Percentiles rank a stretch among this genome's conserved stretches.
Evolutionary conservation across 2,329 filamentous ascomycete species (phyloP).

Genomic region (Neofusicoccum kwambonambiense): DNA sequence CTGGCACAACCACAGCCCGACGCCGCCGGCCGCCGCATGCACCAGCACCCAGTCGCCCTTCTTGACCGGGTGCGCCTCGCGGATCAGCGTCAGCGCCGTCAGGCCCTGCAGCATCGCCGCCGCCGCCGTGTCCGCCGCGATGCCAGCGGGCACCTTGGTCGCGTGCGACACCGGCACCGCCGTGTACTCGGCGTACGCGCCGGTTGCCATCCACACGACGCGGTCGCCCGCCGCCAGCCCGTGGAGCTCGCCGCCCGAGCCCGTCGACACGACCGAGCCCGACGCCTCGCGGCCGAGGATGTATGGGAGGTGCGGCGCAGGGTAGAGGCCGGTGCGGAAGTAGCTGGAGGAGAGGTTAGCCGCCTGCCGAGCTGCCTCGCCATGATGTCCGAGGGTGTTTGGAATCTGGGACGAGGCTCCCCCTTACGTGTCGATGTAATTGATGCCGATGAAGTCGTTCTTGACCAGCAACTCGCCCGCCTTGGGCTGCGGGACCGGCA

Average conservation of each 20-base stretch:
- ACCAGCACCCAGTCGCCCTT: slow-evolving; percentile 79
- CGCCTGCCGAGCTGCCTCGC: no score
- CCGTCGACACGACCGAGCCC: slow-evolving; percentile 65
- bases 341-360: slow-evolving; percentile 51
- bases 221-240: slow-evolving; percentile 65
- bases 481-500: slow-evolving; percentile 66
- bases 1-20: slow-evolving; percentile 69
- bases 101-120: slow-evolving; percentile 77
- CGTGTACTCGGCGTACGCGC: slow-evolving; percentile 59
- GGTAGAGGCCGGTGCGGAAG: slow-evolving; percentile 82
- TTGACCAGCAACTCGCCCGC: slow-evolving; percentile 76
- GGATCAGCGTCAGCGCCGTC: slow-evolving; percentile 76
- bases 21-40: slow-evolving; percentile 82
- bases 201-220: slow-evolving; percentile 65
- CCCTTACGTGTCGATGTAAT: slow-evolving; percentile 78
- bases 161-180: slow-evolving; percentile 54
- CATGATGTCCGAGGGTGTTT: neutral
- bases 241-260: slow-evolving; percentile 65
- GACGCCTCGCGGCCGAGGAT: slow-evolving; percentile 77
- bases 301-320: slow-evolving; percentile 65
- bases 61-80: slow-evolving; percentile 69
- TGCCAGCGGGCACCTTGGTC: slow-evolving; percentile 61
- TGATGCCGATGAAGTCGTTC: slow-evolving; percentile 78
- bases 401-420: neutral
- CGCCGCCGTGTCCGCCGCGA: slow-evolving; percentile 63